Evolutionary conservation across 345 rosid genomes (phyloP), one percentile per base, ranked within the genome.

Genomic region (Dipteronia sinensis): DNA sequence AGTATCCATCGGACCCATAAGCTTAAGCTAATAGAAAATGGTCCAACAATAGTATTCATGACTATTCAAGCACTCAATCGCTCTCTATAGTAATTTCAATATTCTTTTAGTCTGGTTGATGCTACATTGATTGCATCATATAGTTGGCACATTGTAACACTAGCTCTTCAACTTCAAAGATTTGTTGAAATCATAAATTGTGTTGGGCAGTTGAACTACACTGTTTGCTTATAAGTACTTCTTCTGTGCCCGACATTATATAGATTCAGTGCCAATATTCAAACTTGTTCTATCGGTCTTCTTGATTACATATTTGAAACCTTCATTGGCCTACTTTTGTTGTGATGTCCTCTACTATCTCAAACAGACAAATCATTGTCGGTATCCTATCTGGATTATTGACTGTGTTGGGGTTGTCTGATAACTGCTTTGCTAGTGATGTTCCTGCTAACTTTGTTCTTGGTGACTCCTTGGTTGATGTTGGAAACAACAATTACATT

Each of bases 391-490:
- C 6, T 7, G 31, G 16, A 51, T 31, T 73, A 47, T 17, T 74
- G 69, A 40, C 66, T 5, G 23, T 84, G 27, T 16, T 76, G 34
- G 29, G 76, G 40, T 16, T 85, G 44, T 58, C 61, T 11, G 73
- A 68, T 7, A 58, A n/a, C 8, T 69, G 87, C 76, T 56, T 72
- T 15, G 84, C 84, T 2, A 53, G 25, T 46, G 56, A 76, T 20
- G 47, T 80, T 68, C 82, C 85, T 1, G 95, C 93, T 25, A 84
- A 77, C 25, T 94, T 93, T 65, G 85, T 93, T 17, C 92, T 92
- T 27, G 98, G 98, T 7, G 95, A 92, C 73, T 94, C 97, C 13
- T 74, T 94, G 74, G 93, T 90, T 13, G 97, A 94, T 74, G 92
- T 67, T 2, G 98, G 98, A 25, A 92, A 94, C 77, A 94, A 94